A percentile compares a stretch with the other conserved stretches of the same genome.
Evolutionary conservation across 345 rosid genomes (phyloP).

Genomic region (Arabis hirsuta): DNA sequence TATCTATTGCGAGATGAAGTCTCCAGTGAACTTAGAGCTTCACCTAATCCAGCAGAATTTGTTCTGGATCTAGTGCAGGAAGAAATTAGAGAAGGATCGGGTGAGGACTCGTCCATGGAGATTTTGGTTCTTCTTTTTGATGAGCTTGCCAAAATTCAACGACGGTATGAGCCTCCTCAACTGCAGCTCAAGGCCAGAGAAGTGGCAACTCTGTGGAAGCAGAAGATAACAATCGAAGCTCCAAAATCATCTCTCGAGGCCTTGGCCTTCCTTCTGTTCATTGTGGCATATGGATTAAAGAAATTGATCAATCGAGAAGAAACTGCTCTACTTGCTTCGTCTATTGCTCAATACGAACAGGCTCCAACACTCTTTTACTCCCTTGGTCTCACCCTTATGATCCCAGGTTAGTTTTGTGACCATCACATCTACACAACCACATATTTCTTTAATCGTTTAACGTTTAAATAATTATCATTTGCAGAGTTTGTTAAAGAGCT

Average conservation of each 20-base stretch:
- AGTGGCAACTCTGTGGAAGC: conserved; percentile 30
- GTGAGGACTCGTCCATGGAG: conserved; percentile 6
- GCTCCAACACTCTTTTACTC: conserved; percentile 24
- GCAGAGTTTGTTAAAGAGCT: conserved; percentile 29
- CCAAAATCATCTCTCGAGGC: conserved; percentile 33
- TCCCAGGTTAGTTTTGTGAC: conserved; percentile 21
- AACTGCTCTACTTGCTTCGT: conserved; percentile 31
- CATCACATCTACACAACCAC: background rate
- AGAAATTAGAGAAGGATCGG: background rate
- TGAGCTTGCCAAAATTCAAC: conserved; percentile 28
- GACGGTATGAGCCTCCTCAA: background rate
- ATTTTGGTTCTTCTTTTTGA: conserved; percentile 23
- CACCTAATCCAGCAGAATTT: conserved; percentile 31
- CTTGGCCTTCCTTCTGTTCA: conserved; percentile 37
- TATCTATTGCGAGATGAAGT: conserved; percentile 15
- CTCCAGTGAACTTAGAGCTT: conserved; percentile 8
- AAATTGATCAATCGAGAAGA: conserved; percentile 26
- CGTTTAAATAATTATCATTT: background rate
- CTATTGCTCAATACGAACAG: conserved; percentile 26
- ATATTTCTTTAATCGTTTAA: background rate
- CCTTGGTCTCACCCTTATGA: conserved; percentile 8
- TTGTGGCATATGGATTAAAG: conserved; percentile 22
- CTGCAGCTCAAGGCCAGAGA: conserved; percentile 24
- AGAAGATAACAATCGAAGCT: conserved; percentile 18
- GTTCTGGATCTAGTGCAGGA: conserved; percentile 28